Evolutionary conservation across 768 basidiomycete genomes (phyloP), one percentile per base, ranked within the genome.

Genomic region (Exsudoporus frostii): DNA sequence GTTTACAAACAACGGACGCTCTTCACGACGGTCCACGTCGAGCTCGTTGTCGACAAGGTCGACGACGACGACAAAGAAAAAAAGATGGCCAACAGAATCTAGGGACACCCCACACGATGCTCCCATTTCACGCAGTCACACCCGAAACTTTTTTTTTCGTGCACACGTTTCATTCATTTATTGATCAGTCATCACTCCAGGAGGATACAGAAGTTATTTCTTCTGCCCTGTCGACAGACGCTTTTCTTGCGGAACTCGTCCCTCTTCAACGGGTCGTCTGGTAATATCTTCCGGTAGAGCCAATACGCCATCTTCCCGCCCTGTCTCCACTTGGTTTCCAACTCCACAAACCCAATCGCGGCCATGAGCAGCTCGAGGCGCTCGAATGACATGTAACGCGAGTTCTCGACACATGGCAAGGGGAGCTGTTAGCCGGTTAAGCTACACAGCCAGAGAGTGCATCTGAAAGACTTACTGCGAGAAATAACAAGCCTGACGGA

Each of bases 301-400:
- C 87, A 90, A 66, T 96, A 97, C 4, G 77, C 85, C 80, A 96
- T 93, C 70, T 91, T 96, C 5, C 92, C 87, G 14, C 82, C 82
- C 22, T 70, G 64, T 61, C 77, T 83, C 84, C 85, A 89, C 56
- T 79, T 76, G 41, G 76, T 76, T 50, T 79, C 76, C 20, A 87
- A 64, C 62, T 83, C 72, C 0, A 57, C 63, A 63, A 93, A 94
- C 0, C 90, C 90, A 7, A 92, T 65, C 7, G 71, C 61, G 0
- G 63, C 51, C 85, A 92, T 85, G 39, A 92, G 70, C 3, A 65
- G 65, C 22, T 69, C 69, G 7, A 94, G 75, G 41, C 79, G 79
- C 19, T 80, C 77, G 17, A 80, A 74, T 10, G 85, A 81, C 57
- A 91, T 70, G 66, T 94, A 95, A 14, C 94, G 82, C 5, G 93